These are phyloP conservation scores for Marvania coccoides DNA, from an alignment of 139 green algal genomes.

Conservation along the genomic window DNA sequence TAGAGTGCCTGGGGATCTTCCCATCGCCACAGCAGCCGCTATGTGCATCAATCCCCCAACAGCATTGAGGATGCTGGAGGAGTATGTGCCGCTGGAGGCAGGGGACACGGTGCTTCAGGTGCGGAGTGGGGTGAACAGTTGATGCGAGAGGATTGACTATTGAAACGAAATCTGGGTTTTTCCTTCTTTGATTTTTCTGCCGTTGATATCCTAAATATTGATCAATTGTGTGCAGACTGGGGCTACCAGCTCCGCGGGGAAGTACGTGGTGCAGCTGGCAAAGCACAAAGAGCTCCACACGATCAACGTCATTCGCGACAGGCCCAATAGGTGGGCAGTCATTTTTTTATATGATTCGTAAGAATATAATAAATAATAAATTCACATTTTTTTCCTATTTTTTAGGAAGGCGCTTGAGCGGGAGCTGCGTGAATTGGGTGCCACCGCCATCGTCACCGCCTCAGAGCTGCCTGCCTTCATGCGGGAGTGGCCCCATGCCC, in stretches of 20 bases:
- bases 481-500: slow-evolving; percentile 26
- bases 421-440: slow-evolving; percentile 49
- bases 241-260: slow-evolving; percentile 7
- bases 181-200: no score
- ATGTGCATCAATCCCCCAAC: slow-evolving; percentile 65
- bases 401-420: slow-evolving; percentile 33
- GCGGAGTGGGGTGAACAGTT: slow-evolving; percentile 85
- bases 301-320: slow-evolving; percentile 79
- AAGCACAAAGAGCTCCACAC: slow-evolving; percentile 59
- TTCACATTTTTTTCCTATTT: no score
- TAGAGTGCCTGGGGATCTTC: slow-evolving; percentile 23
- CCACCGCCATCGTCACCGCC: slow-evolving; percentile 59
- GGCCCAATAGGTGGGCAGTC: slow-evolving; percentile 22
- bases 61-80: slow-evolving; percentile 70
- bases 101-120: slow-evolving; percentile 87
- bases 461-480: slow-evolving; percentile 33
- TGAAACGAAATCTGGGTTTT: no score
- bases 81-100: slow-evolving; percentile 64
- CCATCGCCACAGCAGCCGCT: slow-evolving; percentile 21
- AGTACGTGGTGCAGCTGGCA: slow-evolving; percentile 81
- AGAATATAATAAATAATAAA: no score
- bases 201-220: no score
- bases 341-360: no score
- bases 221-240: no score
- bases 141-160: no score